A percentile compares a stretch with the other conserved stretches of the same genome.
These are phyloP conservation scores for Tirmania nivea DNA, from an alignment of 495 filamentous ascomycete genomes.

Conservation along the genomic window DNA sequence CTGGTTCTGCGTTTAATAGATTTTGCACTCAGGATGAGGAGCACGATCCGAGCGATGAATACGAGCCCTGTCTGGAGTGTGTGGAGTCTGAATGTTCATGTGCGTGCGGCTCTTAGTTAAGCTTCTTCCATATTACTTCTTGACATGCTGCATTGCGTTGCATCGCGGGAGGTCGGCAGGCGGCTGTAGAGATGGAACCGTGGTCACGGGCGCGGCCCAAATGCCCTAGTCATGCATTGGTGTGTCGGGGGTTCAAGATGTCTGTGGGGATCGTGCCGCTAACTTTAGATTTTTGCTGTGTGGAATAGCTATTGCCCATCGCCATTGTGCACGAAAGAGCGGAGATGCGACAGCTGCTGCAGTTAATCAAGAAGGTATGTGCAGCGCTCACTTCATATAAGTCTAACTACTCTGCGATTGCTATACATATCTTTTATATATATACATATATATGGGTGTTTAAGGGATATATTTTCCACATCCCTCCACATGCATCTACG, in stretches of 20 bases:
- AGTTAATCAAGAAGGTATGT: neutral
- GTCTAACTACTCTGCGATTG: neutral
- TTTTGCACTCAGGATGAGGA: slow-evolving; percentile 61
- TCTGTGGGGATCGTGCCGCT: no score
- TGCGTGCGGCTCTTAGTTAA: neutral
- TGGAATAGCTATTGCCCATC: slow-evolving; percentile 43
- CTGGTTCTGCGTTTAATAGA: slow-evolving; percentile 22
- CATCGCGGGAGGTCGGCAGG: no score
- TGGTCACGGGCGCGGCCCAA: no score
- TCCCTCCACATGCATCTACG: neutral
- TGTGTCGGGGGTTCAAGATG: no score
- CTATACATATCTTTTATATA: neutral
- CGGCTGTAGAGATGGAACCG: no score
- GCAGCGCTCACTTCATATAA: neutral
- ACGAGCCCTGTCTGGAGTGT: slow-evolving; percentile 67
- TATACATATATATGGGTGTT: neutral
- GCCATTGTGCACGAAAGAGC: slow-evolving; percentile 63
- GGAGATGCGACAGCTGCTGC: slow-evolving; percentile 2
- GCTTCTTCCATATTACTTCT: slow-evolving; percentile 7
- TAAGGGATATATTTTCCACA: neutral
- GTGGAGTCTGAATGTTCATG: slow-evolving; percentile 73
- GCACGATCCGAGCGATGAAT: slow-evolving; percentile 67
- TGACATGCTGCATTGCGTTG: slow-evolving; percentile 14
- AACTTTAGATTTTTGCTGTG: no score
- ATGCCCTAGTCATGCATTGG: no score